A percentile compares a stretch with the other conserved stretches of the same genome.
Evolutionary conservation across 2,329 filamentous ascomycete species (phyloP).

Genomic region (Pseudogymnoascus sp.): DNA sequence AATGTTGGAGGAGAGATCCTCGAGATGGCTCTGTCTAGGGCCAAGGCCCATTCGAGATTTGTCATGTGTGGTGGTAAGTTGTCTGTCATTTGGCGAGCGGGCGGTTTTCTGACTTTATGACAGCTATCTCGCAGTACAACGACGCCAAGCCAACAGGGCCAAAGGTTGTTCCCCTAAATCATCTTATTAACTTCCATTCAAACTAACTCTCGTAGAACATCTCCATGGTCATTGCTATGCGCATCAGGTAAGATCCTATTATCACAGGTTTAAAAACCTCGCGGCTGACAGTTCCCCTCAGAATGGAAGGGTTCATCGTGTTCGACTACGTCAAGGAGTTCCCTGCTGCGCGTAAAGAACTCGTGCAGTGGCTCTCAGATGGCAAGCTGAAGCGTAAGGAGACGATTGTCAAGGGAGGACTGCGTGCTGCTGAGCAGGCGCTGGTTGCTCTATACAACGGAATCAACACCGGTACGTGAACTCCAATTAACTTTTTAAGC

Average conservation of each 20-base stretch:
- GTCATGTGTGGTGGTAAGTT: conserved; percentile 54
- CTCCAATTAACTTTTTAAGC: not conserved
- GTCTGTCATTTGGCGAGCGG: not conserved
- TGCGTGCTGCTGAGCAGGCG: conserved; percentile 55
- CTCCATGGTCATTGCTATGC: conserved; percentile 44
- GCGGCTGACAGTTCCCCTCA: conserved; percentile 30
- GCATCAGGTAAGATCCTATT: conserved; percentile 36
- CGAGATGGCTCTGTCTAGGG: conserved; percentile 56
- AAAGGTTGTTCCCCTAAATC: conserved; percentile 30
- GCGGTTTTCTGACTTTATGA: not conserved
- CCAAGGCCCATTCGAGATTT: conserved; percentile 56
- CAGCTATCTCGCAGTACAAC: conserved; percentile 62
- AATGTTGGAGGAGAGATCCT: conserved; percentile 67
- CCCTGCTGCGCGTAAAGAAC: conserved; percentile 48
- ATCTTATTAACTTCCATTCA: not conserved
- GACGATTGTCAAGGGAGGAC: conserved; percentile 62
- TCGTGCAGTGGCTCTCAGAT: conserved; percentile 61
- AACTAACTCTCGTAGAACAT: conserved; percentile 36
- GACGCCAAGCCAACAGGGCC: conserved; percentile 46
- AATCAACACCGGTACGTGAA: conserved; percentile 54
- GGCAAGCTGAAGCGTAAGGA: conserved; percentile 68
- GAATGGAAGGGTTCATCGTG: conserved; percentile 67
- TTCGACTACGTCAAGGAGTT: conserved; percentile 59
- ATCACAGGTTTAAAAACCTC: not conserved
- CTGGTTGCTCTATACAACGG: conserved; percentile 61